phyloP scores from a whole-genome alignment of 2,329 filamentous ascomycete genomes.

The Aspergillus sp. region DNA sequence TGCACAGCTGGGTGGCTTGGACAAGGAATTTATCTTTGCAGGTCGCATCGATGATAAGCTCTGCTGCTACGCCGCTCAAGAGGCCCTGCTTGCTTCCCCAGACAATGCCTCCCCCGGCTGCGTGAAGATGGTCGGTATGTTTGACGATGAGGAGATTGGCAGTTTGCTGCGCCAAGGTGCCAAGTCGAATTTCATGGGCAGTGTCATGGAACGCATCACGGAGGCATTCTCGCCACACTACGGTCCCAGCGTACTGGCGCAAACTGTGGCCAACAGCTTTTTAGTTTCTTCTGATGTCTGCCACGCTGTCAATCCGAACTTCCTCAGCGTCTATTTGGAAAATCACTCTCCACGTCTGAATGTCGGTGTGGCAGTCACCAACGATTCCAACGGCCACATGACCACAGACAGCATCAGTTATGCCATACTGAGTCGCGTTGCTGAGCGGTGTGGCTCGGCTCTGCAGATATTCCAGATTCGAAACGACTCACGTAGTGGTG shows the following conservation, averaged over 20 bases:
- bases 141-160: slow-evolving; percentile 95
- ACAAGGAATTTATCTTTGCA: slow-evolving; percentile 89
- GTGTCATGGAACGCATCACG: slow-evolving; percentile 70
- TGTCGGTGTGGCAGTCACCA: slow-evolving; percentile 69
- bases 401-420: slow-evolving; percentile 85
- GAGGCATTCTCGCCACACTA: slow-evolving; percentile 49
- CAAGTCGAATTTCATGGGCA: slow-evolving; percentile 76
- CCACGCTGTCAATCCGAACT: slow-evolving; percentile 93
- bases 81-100: slow-evolving; percentile 66
- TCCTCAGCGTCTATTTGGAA: slow-evolving; percentile 70
- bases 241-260: slow-evolving; percentile 55
- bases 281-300: slow-evolving; percentile 87
- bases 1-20: slow-evolving; percentile 71
- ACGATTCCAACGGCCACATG: slow-evolving; percentile 90
- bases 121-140: slow-evolving; percentile 86
- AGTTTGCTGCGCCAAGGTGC: slow-evolving; percentile 85
- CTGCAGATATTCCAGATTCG: slow-evolving; percentile 91
- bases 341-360: slow-evolving; percentile 84
- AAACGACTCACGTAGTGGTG: slow-evolving; percentile 81
- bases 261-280: slow-evolving; percentile 87
- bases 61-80: slow-evolving; percentile 84
- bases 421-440: slow-evolving; percentile 68
- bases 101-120: slow-evolving; percentile 46
- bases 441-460: slow-evolving; percentile 60
- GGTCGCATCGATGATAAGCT: slow-evolving; percentile 96